Conservation (phyloP, 768 basidiomycete genomes). For the Artomyces pyxidatus region DNA sequence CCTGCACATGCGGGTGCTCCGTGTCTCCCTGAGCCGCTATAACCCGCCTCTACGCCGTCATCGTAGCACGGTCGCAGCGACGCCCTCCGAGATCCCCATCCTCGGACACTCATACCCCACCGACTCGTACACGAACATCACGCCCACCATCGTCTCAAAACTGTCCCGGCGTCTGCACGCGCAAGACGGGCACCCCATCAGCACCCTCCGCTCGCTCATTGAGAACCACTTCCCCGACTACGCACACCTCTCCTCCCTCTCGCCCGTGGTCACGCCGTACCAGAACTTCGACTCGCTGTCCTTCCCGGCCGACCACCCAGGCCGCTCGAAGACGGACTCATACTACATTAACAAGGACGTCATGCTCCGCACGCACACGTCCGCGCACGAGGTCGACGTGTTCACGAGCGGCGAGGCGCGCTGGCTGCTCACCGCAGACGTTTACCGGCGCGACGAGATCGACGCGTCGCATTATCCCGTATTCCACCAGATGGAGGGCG, state of each 20-base stretch:
- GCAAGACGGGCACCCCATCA: constrained; percentile 73
- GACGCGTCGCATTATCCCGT: constrained; percentile 95
- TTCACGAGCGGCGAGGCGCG: constrained; percentile 67
- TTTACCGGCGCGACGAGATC: constrained; percentile 97
- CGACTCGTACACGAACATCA: constrained; percentile 82
- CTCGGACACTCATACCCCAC: constrained; percentile 59
- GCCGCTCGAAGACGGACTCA: constrained; percentile 81
- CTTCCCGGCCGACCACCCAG: constrained; percentile 90
- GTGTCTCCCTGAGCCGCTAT: neutral
- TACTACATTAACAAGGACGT: constrained; percentile 89
- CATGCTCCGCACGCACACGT: constrained; percentile 97
- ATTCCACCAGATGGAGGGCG: constrained; percentile 98
- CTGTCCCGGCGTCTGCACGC: constrained; percentile 69
- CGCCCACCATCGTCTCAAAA: constrained; percentile 78
- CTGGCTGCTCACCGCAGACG: constrained; percentile 94
- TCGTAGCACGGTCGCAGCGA: neutral
- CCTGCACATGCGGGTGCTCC: neutral
- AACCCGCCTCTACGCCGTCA: neutral
- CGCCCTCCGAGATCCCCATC: constrained; percentile 32
- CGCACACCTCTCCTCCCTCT: constrained; percentile 64
- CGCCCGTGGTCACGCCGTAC: constrained; percentile 82
- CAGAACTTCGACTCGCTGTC: constrained; percentile 97
- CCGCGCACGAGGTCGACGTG: constrained; percentile 94
- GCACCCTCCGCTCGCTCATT: constrained; percentile 75
- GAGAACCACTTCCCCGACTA: constrained; percentile 78